Percentiles rank a stretch among this genome's conserved stretches.
Evolutionary conservation across 2,329 filamentous ascomycete species (phyloP).

Genomic region (Leptographium wingfieldii): DNA sequence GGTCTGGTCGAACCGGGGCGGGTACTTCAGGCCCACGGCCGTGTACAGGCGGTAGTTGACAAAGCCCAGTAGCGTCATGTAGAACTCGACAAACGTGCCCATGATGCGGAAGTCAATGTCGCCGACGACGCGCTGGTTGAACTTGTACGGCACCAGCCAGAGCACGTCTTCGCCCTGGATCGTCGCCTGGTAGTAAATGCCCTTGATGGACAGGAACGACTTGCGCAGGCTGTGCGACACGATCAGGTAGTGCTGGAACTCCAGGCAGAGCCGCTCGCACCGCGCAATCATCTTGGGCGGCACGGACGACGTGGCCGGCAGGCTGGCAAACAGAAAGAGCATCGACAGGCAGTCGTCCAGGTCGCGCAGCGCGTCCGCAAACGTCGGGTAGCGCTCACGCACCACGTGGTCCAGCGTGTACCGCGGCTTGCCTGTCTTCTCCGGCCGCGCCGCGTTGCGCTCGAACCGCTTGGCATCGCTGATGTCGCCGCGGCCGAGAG

Average conservation of each 20-base stretch:
- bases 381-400: slow-evolving; percentile 95
- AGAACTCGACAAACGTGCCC: slow-evolving; percentile 98
- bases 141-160: slow-evolving; percentile 96
- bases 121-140: slow-evolving; percentile 85
- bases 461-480: slow-evolving; percentile 80
- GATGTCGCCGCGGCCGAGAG: slow-evolving; percentile 82
- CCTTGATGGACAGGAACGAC: slow-evolving; percentile 96
- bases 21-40: slow-evolving; percentile 81
- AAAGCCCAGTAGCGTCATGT: slow-evolving; percentile 90
- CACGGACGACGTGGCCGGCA: slow-evolving; percentile 79
- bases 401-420: slow-evolving; percentile 94
- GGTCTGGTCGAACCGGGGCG: slow-evolving; percentile 77
- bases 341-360: slow-evolving; percentile 94
- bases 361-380: slow-evolving; percentile 85
- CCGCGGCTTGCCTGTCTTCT: slow-evolving; percentile 80
- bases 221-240: slow-evolving; percentile 82
- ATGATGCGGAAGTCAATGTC: slow-evolving; percentile 98
- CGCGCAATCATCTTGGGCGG: slow-evolving; percentile 91
- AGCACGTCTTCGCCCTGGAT: slow-evolving; percentile 95
- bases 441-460: slow-evolving; percentile 70
- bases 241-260: slow-evolving; percentile 98
- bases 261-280: slow-evolving; percentile 83
- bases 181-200: slow-evolving; percentile 97
- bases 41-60: slow-evolving; percentile 95
- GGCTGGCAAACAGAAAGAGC: slow-evolving; percentile 93